Percentiles rank a stretch among this genome's conserved stretches.
phyloP scores from a whole-genome alignment of 805 yeast genomes.

The Wickerhamiella sorbophila region DNA sequence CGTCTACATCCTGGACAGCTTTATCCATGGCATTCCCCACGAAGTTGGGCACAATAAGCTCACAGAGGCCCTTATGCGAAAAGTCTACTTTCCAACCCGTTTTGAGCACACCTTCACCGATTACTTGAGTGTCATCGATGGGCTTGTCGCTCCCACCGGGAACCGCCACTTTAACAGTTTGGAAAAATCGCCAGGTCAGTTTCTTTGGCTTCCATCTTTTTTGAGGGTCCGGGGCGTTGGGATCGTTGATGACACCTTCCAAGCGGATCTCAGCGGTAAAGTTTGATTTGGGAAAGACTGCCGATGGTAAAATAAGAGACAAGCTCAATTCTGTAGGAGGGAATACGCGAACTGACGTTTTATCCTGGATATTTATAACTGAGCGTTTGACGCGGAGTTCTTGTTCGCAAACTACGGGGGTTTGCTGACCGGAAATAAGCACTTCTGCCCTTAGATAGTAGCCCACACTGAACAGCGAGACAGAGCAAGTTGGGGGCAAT shows the following conservation, averaged over 20 bases:
- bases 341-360: slow-evolving; percentile 76
- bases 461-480: slow-evolving; percentile 49
- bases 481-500: slow-evolving; percentile 56
- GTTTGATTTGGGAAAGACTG: slow-evolving; percentile 72
- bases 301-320: slow-evolving; percentile 75
- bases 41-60: slow-evolving; percentile 31
- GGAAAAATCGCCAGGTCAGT: neutral
- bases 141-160: slow-evolving; percentile 9
- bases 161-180: neutral
- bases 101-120: slow-evolving; percentile 68
- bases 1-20: slow-evolving; percentile 39
- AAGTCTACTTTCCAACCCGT: slow-evolving; percentile 95
- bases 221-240: slow-evolving; percentile 22
- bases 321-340: slow-evolving; percentile 93
- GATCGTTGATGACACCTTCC: slow-evolving; percentile 36
- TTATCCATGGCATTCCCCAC: slow-evolving; percentile 16
- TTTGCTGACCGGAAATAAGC: slow-evolving; percentile 10
- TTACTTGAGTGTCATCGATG: slow-evolving; percentile 53
- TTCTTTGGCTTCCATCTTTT: neutral
- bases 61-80: slow-evolving; percentile 61
- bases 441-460: slow-evolving; percentile 60
- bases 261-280: slow-evolving; percentile 72
- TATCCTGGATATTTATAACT: slow-evolving; percentile 65
- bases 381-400: slow-evolving; percentile 55
- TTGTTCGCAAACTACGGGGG: slow-evolving; percentile 6